Conservation (phyloP, 352 stramenopile species). For the Globisporangium apiculatum region DNA sequence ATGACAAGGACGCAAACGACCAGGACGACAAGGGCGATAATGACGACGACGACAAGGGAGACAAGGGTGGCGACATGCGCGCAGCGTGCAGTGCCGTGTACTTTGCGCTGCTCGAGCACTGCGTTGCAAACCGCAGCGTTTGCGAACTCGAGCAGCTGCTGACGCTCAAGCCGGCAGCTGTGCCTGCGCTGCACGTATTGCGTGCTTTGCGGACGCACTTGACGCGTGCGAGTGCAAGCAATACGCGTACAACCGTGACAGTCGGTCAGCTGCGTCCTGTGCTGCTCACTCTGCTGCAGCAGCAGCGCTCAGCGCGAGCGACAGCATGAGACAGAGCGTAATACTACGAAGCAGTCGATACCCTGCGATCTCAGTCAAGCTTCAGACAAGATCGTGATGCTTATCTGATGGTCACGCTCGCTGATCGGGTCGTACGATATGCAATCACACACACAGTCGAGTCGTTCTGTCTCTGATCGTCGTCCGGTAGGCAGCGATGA, state of each 20-base stretch:
- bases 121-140: conserved; percentile 36
- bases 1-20: not conserved
- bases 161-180: conserved; percentile 38
- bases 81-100: conserved; percentile 33
- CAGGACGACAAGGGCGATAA: not conserved
- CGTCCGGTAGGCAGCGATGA: too few species aligned
- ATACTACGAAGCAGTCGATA: too few species aligned
- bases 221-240: conserved; percentile 6
- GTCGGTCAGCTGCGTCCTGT: conserved; percentile 42
- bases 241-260: conserved; percentile 22
- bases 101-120: conserved; percentile 63
- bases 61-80: conserved; percentile 1
- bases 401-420: too few species aligned
- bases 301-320: conserved; percentile 6
- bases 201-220: conserved; percentile 33
- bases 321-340: too few species aligned
- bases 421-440: too few species aligned
- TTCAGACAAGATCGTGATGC: too few species aligned
- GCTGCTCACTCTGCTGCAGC: conserved; percentile 32
- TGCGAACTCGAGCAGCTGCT: conserved; percentile 42
- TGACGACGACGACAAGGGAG: conserved; percentile 11
- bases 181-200: conserved; percentile 54
- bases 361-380: too few species aligned
- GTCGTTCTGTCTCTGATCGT: too few species aligned
- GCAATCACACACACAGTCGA: too few species aligned